Conservation (phyloP, 495 filamentous ascomycete species). For the Daldinia childiae region DNA sequence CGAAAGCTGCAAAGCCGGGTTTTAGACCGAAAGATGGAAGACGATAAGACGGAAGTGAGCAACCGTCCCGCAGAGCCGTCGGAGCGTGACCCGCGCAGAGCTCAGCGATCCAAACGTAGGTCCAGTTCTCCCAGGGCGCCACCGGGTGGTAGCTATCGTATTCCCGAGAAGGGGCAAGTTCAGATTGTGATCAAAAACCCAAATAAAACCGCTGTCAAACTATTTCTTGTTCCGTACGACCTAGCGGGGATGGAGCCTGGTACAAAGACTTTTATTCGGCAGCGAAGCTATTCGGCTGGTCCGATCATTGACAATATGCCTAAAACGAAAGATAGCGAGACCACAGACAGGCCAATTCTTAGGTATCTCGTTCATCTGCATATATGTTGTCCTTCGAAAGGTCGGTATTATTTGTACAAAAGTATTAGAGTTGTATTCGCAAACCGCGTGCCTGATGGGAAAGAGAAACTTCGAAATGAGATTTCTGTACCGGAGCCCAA, state of each 20-base stretch:
- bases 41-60: conserved; percentile 43
- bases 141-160: conserved; percentile 89
- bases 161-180: conserved; percentile 92
- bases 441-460: conserved; percentile 95
- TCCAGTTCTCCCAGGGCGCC: conserved; percentile 77
- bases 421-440: conserved; percentile 95
- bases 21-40: conserved; percentile 42
- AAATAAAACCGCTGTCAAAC: conserved; percentile 94
- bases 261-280: conserved; percentile 95
- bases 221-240: conserved; percentile 96
- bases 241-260: conserved; percentile 94
- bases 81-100: conserved; percentile 50
- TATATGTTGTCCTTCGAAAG: conserved; percentile 85
- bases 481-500: conserved; percentile 88
- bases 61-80: conserved; percentile 42
- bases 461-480: conserved; percentile 92
- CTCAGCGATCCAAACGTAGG: conserved; percentile 65
- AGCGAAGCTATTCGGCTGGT: conserved; percentile 91
- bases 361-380: conserved; percentile 95
- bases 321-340: conserved; percentile 39
- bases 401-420: conserved; percentile 90
- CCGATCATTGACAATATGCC: conserved; percentile 78
- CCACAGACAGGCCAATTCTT: conserved; percentile 77
- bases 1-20: conserved; percentile 56
- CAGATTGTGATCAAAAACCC: conserved; percentile 98